A percentile compares a stretch with the other conserved stretches of the same genome.
Conservation (phyloP, 2,329 filamentous ascomycete genomes). For the Diaporthe destruens region DNA sequence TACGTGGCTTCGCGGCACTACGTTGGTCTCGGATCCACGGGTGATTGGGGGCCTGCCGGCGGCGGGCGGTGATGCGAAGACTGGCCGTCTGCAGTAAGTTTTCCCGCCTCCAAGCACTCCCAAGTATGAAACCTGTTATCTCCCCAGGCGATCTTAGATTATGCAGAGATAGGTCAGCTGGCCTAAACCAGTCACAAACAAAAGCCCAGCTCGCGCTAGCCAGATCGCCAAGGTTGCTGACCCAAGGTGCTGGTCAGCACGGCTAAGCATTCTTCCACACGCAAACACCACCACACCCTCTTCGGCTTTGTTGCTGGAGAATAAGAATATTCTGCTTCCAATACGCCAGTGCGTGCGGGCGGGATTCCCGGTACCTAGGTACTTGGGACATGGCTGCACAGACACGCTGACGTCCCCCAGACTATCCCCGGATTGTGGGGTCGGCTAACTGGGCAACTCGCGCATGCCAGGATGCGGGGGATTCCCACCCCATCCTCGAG, state of each 20-base stretch:
- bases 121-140: slow-evolving; percentile 13
- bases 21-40: background rate
- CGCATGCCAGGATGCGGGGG: slow-evolving; percentile 27
- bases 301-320: background rate
- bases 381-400: slow-evolving; percentile 4
- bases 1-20: slow-evolving; percentile 9
- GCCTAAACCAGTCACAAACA: background rate
- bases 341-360: slow-evolving; percentile 2
- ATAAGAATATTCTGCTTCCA: slow-evolving; percentile 14
- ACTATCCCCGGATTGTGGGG: slow-evolving; percentile 28
- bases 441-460: background rate
- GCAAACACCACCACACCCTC: background rate
- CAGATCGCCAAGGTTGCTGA: slow-evolving; percentile 14
- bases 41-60: background rate
- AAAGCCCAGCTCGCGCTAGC: slow-evolving; percentile 12
- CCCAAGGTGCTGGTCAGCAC: background rate
- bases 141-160: slow-evolving; percentile 19
- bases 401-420: slow-evolving; percentile 15
- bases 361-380: background rate
- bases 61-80: slow-evolving; percentile 15
- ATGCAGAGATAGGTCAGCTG: slow-evolving; percentile 27
- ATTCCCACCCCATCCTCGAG: background rate
- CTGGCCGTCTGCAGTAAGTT: background rate
- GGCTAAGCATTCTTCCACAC: slow-evolving; percentile 23
- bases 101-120: background rate